Percentiles rank a stretch among this genome's conserved stretches.
phyloP scores from a whole-genome alignment of 2,329 filamentous ascomycete genomes.

The Huntiella moniliformis region DNA sequence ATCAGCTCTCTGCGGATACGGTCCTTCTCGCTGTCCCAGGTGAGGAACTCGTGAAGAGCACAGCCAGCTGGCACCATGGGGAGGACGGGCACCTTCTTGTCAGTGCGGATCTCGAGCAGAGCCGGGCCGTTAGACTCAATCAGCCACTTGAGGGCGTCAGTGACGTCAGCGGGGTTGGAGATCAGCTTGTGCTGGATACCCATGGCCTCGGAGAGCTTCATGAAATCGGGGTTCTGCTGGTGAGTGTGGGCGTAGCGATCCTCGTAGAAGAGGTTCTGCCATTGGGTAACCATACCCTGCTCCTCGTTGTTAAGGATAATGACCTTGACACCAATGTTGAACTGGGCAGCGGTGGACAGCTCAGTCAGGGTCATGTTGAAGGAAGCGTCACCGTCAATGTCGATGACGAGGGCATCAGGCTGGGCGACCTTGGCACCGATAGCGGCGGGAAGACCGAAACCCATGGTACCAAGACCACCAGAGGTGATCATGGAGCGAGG shows the following conservation, averaged over 20 bases:
- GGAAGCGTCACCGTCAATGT: constrained; percentile 96
- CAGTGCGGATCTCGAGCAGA: constrained; percentile 77
- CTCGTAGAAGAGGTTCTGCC: constrained; percentile 89
- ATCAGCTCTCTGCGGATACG: constrained; percentile 47
- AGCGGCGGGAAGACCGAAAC: constrained; percentile 80
- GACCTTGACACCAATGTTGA: constrained; percentile 91
- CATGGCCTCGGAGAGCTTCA: constrained; percentile 86
- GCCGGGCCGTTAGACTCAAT: constrained; percentile 61
- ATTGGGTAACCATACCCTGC: constrained; percentile 92
- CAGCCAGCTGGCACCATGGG: constrained; percentile 89
- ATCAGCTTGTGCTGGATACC: constrained; percentile 57
- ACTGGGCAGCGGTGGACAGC: constrained; percentile 79
- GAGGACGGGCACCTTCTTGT: constrained; percentile 83
- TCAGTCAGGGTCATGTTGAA: constrained; percentile 98
- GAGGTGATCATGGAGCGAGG: constrained; percentile 92
- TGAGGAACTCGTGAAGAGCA: constrained; percentile 79
- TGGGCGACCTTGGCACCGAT: constrained; percentile 82
- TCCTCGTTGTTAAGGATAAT: constrained; percentile 93
- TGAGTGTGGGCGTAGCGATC: constrained; percentile 77
- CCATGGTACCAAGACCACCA: constrained; percentile 76
- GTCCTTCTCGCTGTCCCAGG: constrained; percentile 62
- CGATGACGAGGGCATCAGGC: constrained; percentile 67
- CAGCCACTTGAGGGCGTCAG: constrained; percentile 68
- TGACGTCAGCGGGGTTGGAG: constrained; percentile 56
- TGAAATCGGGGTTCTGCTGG: constrained; percentile 78